Evolutionary conservation across 768 basidiomycete genomes (phyloP), one percentile per base, ranked within the genome.

Genomic region (Suillus subluteus): DNA sequence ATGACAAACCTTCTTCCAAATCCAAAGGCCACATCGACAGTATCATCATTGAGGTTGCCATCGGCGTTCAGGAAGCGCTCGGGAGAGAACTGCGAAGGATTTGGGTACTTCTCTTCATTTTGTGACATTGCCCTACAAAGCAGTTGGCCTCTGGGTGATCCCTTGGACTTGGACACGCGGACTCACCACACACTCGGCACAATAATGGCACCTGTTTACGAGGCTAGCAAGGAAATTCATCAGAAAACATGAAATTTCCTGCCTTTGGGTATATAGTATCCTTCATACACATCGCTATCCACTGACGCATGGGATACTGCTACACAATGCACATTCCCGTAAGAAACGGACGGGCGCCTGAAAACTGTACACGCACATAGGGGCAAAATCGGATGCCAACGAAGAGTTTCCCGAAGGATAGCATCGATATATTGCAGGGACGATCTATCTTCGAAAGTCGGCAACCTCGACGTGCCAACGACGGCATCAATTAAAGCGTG

Each of bases 121-220:
- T 73, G 79, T 6, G 77, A 65, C 62, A 81, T 79, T 21, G 72
- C 77, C 76, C 79, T 80, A 30, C n/a, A 13, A 32, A 41, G 23
- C 30, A 12, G 54, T 65, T 44, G 56, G 62, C 26, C 38, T 4
- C 50, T 50, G 7, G 30, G 46, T 21, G 6, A 55, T 32, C 55
- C 12, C n/a, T n/a, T n/a, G n/a, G n/a, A n/a, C 30, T 15, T 30
- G 11, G 5, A 61, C 62, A 26, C 48, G 26, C 40, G 16, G n/a
- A 61, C 73, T 13, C 16, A 77, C 75, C 77, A 75, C 23, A 78
- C 56, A 63, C 78, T 80, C 26, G 69, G 67, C 38, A 71, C 64
- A 37, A 75, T 62, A 11, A 67, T 73, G 7, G 74, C 66, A 5
- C 74, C 77, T 68, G 44, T 67, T 23, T 21, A 63, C 18, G 41